Percentiles rank a stretch among this genome's conserved stretches.
Conservation (phyloP, 108 stramenopile species). For the Stephanodiscus minutulus region DNA sequence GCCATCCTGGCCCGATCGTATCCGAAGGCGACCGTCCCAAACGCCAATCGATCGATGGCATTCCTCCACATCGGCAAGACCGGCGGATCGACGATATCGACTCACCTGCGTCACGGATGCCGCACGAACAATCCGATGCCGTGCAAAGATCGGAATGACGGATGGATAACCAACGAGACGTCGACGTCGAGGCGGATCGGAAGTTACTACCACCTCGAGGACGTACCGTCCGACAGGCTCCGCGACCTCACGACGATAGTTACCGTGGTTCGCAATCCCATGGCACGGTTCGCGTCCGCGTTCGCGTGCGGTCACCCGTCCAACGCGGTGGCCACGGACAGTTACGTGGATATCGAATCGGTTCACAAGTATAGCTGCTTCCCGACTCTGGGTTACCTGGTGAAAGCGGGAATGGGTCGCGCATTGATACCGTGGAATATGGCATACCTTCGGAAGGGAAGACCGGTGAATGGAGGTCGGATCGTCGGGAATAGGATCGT, state of each 20-base stretch:
- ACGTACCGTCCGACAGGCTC: constrained; percentile 7
- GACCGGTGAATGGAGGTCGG: background rate
- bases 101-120: constrained; percentile 59
- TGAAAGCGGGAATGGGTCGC: constrained; percentile 18
- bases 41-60: constrained; percentile 14
- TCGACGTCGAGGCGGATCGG: constrained; percentile 10
- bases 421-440: constrained; percentile 18
- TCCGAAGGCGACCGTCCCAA: constrained; percentile 1
- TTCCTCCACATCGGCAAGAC: constrained; percentile 71
- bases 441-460: constrained; percentile 1
- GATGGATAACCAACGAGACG: constrained; percentile 10
- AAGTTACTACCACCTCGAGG: constrained; percentile 19
- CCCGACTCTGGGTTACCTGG: constrained; percentile 4
- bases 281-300: constrained; percentile 14
- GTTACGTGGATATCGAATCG: background rate
- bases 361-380: constrained; percentile 11
- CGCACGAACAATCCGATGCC: background rate
- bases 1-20: background rate
- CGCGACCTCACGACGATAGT: constrained; percentile 9
- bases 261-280: constrained; percentile 15
- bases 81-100: constrained; percentile 63
- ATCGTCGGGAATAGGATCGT: background rate
- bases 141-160: constrained; percentile 6
- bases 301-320: constrained; percentile 20
- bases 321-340: background rate